Conservation (phyloP, 2,329 filamentous ascomycete species). For the Nakataea oryzae region DNA sequence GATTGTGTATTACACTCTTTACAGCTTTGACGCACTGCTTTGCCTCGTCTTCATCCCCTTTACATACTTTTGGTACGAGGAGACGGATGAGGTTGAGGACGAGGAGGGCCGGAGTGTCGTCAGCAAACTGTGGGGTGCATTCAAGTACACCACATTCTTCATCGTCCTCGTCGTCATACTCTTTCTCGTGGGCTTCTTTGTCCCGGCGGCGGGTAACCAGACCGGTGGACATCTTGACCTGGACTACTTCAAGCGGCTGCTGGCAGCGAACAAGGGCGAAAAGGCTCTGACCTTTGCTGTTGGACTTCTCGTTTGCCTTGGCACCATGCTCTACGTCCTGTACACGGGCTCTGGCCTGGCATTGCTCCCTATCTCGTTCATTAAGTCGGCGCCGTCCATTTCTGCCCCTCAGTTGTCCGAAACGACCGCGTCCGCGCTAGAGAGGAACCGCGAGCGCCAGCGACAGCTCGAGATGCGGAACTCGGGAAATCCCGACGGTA, state of each 20-base stretch:
- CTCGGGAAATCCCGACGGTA: constrained; percentile 59
- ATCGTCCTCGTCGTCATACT: constrained; percentile 68
- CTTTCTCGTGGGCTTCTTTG: constrained; percentile 89
- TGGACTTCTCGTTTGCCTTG: constrained; percentile 79
- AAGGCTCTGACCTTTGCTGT: constrained; percentile 84
- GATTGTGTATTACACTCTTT: constrained; percentile 85
- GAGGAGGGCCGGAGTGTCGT: constrained; percentile 67
- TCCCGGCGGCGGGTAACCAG: constrained; percentile 64
- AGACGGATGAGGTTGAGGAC: constrained; percentile 84
- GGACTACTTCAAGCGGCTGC: constrained; percentile 81
- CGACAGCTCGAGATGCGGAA: constrained; percentile 83
- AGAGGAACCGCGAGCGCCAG: constrained; percentile 83
- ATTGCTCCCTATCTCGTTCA: constrained; percentile 77
- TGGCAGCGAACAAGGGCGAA: constrained; percentile 82
- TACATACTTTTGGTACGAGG: constrained; percentile 96
- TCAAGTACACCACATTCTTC: constrained; percentile 87
- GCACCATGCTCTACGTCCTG: constrained; percentile 74
- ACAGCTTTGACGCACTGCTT: constrained; percentile 81
- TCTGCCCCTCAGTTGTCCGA: constrained; percentile 71
- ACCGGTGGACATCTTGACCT: constrained; percentile 57
- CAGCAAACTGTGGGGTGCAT: constrained; percentile 67
- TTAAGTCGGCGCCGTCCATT: constrained; percentile 82
- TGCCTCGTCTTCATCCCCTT: constrained; percentile 89
- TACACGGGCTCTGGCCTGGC: constrained; percentile 88
- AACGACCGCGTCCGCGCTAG: constrained; percentile 69